Evolutionary conservation across 2,329 filamentous ascomycete genomes (phyloP).

Genomic region (Stagonosporopsis chrysanthemi): DNA sequence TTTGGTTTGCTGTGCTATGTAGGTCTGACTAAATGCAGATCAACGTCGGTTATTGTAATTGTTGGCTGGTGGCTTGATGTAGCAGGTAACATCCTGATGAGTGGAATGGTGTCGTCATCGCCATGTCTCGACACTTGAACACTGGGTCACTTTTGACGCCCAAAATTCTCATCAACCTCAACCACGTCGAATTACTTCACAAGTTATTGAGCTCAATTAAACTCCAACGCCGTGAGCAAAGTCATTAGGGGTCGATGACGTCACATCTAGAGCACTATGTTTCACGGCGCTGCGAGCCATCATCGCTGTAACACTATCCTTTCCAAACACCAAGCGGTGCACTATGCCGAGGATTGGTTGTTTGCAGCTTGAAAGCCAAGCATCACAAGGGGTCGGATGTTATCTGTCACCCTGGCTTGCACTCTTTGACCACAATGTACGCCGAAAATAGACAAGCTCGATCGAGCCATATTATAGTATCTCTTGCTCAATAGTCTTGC

Average conservation of each 20-base stretch:
- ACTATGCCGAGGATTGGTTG: background rate
- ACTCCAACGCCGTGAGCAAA: background rate
- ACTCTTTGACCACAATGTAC: background rate
- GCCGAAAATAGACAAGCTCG: background rate
- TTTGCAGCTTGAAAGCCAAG: background rate
- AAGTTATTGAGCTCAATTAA: background rate
- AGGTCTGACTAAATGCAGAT: background rate
- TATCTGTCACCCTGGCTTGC: too few relatives aligned
- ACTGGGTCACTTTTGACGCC: background rate
- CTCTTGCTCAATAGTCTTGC: background rate
- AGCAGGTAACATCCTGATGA: background rate
- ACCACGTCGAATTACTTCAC: background rate
- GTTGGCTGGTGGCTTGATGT: background rate
- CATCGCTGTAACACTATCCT: slow-evolving; percentile 9
- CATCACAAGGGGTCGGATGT: background rate
- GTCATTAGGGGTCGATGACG: background rate
- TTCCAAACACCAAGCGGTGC: background rate
- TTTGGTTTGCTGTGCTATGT: background rate
- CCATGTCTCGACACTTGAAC: background rate
- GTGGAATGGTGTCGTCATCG: background rate
- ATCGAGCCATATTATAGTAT: background rate
- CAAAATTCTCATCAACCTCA: background rate
- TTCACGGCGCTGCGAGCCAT: slow-evolving; percentile 4
- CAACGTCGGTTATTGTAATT: background rate
- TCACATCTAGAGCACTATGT: background rate